Conservation (phyloP, 2,329 filamentous ascomycete genomes). For the Claviceps pazoutovae region DNA sequence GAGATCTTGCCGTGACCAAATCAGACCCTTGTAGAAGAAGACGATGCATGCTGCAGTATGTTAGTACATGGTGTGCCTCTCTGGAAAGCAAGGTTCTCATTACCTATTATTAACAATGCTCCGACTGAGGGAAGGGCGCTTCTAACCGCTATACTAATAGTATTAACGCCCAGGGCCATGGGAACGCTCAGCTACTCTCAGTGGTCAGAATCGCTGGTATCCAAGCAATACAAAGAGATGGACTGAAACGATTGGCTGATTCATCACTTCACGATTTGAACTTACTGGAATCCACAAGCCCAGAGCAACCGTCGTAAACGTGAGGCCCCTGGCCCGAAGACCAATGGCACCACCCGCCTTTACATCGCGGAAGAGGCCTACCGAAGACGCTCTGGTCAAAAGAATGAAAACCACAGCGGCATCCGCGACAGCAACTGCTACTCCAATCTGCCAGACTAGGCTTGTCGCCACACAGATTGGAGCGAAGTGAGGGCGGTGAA, state of each 20-base stretch:
- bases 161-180: constrained; percentile 33
- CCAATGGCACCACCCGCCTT: constrained; percentile 13
- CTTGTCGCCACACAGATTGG: constrained; percentile 37
- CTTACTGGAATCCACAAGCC: constrained; percentile 41
- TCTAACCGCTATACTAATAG: constrained; percentile 28
- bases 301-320: constrained; percentile 29
- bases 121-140: constrained; percentile 38
- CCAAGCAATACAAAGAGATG: too few relatives aligned
- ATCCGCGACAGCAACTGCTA: constrained; percentile 31
- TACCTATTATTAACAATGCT: constrained; percentile 35
- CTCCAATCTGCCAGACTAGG: constrained; percentile 28
- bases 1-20: constrained; percentile 5
- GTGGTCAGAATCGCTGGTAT: background rate
- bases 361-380: constrained; percentile 20
- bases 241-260: background rate
- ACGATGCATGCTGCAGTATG: constrained; percentile 1
- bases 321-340: constrained; percentile 25
- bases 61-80: constrained; percentile 11
- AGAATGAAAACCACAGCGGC: constrained; percentile 29
- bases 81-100: background rate
- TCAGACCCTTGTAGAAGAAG: constrained; percentile 16
- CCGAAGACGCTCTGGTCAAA: constrained; percentile 25
- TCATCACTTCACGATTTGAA: constrained; percentile 7
- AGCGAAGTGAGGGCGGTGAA: constrained; percentile 37
- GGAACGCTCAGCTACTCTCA: constrained; percentile 32